A percentile compares a stretch with the other conserved stretches of the same genome.
phyloP scores from a whole-genome alignment of 225 moss, liverwort and hornwort species.

The Pseudisothecium myosuroides region DNA sequence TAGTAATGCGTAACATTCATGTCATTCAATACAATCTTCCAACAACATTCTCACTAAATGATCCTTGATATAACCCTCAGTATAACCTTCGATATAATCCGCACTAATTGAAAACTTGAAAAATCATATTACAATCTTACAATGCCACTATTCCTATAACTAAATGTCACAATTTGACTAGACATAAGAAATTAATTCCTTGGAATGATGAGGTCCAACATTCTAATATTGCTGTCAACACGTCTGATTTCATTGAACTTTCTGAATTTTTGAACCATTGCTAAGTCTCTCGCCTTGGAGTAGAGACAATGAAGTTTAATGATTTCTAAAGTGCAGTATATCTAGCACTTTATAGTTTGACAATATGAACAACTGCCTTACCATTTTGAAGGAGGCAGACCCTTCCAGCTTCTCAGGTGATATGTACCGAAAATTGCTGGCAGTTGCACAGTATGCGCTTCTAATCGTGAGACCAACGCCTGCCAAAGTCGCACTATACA shows the following conservation, averaged over 20 bases:
- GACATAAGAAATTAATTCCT: neutral
- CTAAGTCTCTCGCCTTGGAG: neutral
- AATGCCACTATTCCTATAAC: neutral
- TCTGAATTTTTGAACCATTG: neutral
- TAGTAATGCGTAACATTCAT: neutral
- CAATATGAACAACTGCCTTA: neutral
- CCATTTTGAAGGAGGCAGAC: slow-evolving; percentile 30
- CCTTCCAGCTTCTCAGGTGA: slow-evolving; percentile 61
- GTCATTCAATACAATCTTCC: neutral
- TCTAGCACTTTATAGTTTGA: neutral
- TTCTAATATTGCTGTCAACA: neutral
- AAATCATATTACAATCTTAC: neutral
- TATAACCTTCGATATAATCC: neutral
- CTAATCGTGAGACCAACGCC: slow-evolving; percentile 50
- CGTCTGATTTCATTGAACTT: neutral
- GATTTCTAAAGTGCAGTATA: neutral
- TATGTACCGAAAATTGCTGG: slow-evolving; percentile 62
- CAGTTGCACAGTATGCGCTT: slow-evolving; percentile 35
- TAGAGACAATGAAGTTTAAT: neutral
- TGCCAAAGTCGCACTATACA: slow-evolving; percentile 3
- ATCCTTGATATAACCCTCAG: neutral
- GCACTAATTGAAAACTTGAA: neutral
- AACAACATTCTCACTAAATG: neutral
- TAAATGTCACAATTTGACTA: neutral
- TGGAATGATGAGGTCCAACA: neutral